These are phyloP conservation scores for Leccinum subrobustum DNA, from an alignment of 1,284 basidiomycete species.

Conservation along the genomic window DNA sequence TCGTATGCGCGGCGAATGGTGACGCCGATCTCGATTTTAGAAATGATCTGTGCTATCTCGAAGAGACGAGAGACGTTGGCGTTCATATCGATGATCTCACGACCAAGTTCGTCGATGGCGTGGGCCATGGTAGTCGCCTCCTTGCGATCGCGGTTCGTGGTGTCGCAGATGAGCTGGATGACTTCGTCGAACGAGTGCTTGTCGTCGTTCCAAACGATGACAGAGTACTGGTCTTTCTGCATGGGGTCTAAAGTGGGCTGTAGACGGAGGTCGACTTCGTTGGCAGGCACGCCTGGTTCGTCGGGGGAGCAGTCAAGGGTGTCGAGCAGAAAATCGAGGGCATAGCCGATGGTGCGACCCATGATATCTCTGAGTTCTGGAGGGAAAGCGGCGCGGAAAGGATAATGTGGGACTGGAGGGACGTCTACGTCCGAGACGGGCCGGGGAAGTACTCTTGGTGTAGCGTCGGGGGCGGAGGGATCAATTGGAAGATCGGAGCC, in stretches of 20 bases:
- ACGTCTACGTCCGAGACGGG: constrained; percentile 41
- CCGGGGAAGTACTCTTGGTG: too few relatives aligned
- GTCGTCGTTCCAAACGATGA: too few relatives aligned
- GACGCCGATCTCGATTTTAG: constrained; percentile 90
- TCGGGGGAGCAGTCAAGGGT: constrained; percentile 67
- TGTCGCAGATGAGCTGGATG: constrained; percentile 50
- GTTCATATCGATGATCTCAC: constrained; percentile 84
- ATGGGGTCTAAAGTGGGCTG: too few relatives aligned
- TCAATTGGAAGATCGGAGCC: too few relatives aligned
- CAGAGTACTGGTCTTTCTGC: too few relatives aligned
- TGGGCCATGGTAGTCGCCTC: constrained; percentile 68
- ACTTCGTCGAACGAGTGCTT: too few relatives aligned
- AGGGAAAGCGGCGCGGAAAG: constrained; percentile 54
- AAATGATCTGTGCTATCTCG: constrained; percentile 78
- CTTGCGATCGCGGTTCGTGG: constrained; percentile 56
- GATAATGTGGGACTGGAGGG: constrained; percentile 58
- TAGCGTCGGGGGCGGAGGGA: too few relatives aligned
- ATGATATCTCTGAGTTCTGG: constrained; percentile 72
- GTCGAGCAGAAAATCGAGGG: constrained; percentile 83
- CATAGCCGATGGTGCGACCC: constrained; percentile 71
- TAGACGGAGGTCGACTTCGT: too few relatives aligned
- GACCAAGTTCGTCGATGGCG: constrained; percentile 79
- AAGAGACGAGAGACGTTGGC: constrained; percentile 68
- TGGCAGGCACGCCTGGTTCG: too few relatives aligned
- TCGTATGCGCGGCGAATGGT: constrained; percentile 88